Evolutionary conservation across 169 alveolate species (phyloP).

Genomic region (Cryptosporidium muris): DNA sequence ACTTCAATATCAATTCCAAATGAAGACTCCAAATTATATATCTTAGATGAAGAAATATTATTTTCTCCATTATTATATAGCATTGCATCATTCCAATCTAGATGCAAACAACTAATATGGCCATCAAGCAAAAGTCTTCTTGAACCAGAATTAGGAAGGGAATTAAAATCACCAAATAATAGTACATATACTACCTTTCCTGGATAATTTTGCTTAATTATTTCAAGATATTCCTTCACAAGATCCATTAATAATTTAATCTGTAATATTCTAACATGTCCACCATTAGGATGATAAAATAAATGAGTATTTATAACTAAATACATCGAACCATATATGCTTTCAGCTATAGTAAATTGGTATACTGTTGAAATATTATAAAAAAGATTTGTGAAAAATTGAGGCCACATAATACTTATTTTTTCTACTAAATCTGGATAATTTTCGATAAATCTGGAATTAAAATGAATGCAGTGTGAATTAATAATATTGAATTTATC

Average conservation of each 20-base stretch:
- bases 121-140: constrained; percentile 38
- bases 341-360: constrained; percentile 30
- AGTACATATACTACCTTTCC: constrained; percentile 3
- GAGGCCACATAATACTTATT: constrained; percentile 37
- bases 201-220: constrained; percentile 1
- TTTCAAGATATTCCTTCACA: not conserved
- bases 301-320: constrained; percentile 44
- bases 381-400: constrained; percentile 11
- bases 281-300: constrained; percentile 52
- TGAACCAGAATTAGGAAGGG: constrained; percentile 50
- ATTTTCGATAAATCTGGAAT: not conserved
- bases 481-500: constrained; percentile 10
- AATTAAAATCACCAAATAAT: constrained; percentile 48
- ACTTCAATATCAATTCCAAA: constrained; percentile 27
- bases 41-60: not conserved
- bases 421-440: constrained; percentile 8
- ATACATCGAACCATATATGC: constrained; percentile 1
- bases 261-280: constrained; percentile 52
- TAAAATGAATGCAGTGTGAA: constrained; percentile 27
- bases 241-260: constrained; percentile 44
- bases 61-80: not conserved
- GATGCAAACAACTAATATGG: not conserved
- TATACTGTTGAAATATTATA: constrained; percentile 30
- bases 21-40: not conserved
- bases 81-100: constrained; percentile 41